Conservation (phyloP, 2,329 filamentous ascomycete genomes). For the Dryadomyces sulphureus region DNA sequence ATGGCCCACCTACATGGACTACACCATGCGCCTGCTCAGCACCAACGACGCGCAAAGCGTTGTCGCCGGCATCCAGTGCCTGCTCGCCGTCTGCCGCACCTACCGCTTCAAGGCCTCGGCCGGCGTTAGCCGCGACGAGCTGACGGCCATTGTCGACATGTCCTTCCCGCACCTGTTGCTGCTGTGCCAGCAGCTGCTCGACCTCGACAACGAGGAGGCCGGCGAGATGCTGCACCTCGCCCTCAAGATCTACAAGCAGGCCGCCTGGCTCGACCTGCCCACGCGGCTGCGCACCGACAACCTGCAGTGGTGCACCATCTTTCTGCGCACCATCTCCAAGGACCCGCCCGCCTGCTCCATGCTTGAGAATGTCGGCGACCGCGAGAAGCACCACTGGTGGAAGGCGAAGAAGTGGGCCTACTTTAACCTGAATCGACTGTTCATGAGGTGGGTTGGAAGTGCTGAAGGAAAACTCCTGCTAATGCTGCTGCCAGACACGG, state of each 20-base stretch:
- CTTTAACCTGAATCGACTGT: slow-evolving; percentile 90
- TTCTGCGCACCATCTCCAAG: slow-evolving; percentile 81
- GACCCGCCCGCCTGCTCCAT: slow-evolving; percentile 65
- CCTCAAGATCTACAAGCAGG: slow-evolving; percentile 95
- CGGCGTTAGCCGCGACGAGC: slow-evolving; percentile 63
- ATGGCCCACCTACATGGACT: slow-evolving; percentile 91
- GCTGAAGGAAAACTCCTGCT: neutral
- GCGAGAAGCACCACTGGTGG: slow-evolving; percentile 96
- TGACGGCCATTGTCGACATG: slow-evolving; percentile 84
- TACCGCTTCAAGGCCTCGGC: slow-evolving; percentile 83
- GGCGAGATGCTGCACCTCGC: slow-evolving; percentile 93
- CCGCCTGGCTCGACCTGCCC: slow-evolving; percentile 84
- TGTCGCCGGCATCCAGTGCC: slow-evolving; percentile 83
- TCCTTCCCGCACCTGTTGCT: slow-evolving; percentile 77
- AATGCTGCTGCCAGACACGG: slow-evolving; percentile 51
- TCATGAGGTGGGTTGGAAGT: slow-evolving; percentile 54
- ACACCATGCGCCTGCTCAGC: slow-evolving; percentile 77
- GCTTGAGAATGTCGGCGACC: slow-evolving; percentile 64
- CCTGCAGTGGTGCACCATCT: slow-evolving; percentile 91
- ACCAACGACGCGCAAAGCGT: slow-evolving; percentile 77
- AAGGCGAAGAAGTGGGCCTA: slow-evolving; percentile 99
- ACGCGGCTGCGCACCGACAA: slow-evolving; percentile 68
- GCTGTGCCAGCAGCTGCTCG: slow-evolving; percentile 78
- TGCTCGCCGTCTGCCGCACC: slow-evolving; percentile 86
- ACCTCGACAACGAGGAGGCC: slow-evolving; percentile 84